Evolutionary conservation across 148 eudicot species (phyloP).

Genomic region (Rhododendron simsii): DNA sequence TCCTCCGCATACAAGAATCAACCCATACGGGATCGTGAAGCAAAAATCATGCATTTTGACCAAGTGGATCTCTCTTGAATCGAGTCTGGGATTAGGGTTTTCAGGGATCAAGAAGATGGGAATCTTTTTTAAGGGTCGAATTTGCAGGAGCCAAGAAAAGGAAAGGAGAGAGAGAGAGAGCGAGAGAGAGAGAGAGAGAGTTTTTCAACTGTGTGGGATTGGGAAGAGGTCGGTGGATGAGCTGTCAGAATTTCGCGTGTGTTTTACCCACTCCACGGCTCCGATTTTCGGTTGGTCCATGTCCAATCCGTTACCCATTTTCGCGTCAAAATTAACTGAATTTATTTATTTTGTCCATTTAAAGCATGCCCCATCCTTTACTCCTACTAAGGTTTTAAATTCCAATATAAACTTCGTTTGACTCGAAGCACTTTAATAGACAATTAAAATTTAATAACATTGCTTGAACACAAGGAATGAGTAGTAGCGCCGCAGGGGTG

Average conservation of each 20-base stretch:
- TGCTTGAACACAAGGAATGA: no score
- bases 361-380: no score
- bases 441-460: no score
- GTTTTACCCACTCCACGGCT: not conserved
- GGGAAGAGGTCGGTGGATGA: not conserved
- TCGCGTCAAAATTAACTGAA: not conserved
- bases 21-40: conserved; percentile 95
- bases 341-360: no score
- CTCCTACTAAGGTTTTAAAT: not conserved
- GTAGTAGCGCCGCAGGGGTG: no score
- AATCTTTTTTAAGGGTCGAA: not conserved
- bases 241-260: not conserved
- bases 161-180: not conserved
- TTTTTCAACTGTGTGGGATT: not conserved
- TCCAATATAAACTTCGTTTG: not conserved
- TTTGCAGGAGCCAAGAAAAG: not conserved
- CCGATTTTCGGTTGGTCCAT: not conserved
- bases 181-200: no score
- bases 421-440: no score
- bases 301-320: not conserved
- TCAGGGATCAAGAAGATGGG: not conserved
- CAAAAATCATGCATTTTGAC: conserved; percentile 93
- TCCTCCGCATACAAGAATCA: conserved; percentile 67
- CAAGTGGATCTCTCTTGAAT: not conserved
- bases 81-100: not conserved